Percentiles rank a stretch among this genome's conserved stretches.
phyloP scores from a whole-genome alignment of 129 eudicot species.

The Helianthus tuberosus region DNA sequence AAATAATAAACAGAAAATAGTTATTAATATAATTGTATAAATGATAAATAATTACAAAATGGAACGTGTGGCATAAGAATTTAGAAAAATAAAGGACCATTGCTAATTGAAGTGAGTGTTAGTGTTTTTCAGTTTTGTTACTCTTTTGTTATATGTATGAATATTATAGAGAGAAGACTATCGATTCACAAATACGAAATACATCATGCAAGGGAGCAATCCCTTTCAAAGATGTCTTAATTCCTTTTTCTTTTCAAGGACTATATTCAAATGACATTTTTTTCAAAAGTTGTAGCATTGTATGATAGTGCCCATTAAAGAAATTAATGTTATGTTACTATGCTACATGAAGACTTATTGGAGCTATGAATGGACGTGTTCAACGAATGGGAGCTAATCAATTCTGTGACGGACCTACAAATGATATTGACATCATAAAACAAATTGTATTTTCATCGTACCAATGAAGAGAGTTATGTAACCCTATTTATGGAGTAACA shows the following conservation, averaged over 20 bases:
- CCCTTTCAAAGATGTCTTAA: neutral
- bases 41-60: neutral
- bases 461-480: neutral
- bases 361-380: constrained; percentile 2
- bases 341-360: constrained; percentile 9
- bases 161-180: neutral
- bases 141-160: neutral
- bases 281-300: neutral
- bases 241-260: neutral
- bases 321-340: constrained; percentile 5
- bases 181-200: neutral
- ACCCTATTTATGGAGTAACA: neutral
- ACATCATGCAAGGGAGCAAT: neutral
- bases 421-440: neutral
- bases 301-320: neutral
- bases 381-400: neutral
- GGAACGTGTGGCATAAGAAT: neutral
- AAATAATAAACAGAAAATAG: neutral
- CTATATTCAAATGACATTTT: constrained; percentile 4
- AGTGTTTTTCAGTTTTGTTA: neutral
- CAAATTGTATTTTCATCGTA: neutral
- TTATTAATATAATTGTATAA: neutral
- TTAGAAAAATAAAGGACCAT: neutral
- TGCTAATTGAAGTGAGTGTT: neutral
- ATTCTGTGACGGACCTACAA: neutral